A percentile compares a stretch with the other conserved stretches of the same genome.
phyloP scores from a whole-genome alignment of 2,329 filamentous ascomycete genomes.

The Aspergillus texensis region DNA sequence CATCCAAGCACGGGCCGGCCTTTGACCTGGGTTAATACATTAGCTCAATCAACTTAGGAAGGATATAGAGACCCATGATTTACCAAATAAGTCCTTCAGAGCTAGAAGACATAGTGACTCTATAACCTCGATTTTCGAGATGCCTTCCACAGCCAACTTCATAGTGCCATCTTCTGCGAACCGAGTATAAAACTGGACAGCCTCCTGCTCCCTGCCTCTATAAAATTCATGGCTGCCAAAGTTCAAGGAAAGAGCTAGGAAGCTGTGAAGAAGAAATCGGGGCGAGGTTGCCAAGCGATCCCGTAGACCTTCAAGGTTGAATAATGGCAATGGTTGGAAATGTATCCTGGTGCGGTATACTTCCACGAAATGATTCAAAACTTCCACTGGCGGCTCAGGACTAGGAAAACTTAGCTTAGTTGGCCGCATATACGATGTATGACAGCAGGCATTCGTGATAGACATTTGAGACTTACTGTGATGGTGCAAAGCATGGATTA shows the following conservation, averaged over 20 bases:
- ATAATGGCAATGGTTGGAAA: constrained; percentile 11
- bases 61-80: background rate
- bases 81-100: constrained; percentile 7
- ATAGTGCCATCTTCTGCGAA: constrained; percentile 4
- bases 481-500: background rate
- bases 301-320: background rate
- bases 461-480: background rate
- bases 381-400: background rate
- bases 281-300: background rate
- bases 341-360: constrained; percentile 7
- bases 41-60: background rate
- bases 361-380: constrained; percentile 1
- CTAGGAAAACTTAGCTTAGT: background rate
- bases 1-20: constrained; percentile 11
- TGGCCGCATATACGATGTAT: background rate
- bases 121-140: background rate
- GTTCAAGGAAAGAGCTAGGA: constrained; percentile 4
- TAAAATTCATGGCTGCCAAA: constrained; percentile 10
- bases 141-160: constrained; percentile 6
- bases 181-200: constrained; percentile 7
- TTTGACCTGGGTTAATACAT: background rate
- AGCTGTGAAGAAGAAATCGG: constrained; percentile 3
- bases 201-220: background rate
- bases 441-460: background rate
- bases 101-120: constrained; percentile 12